Conservation (phyloP, 225 moss, liverwort and hornwort genomes). For the Antitrichia curtipendula region DNA sequence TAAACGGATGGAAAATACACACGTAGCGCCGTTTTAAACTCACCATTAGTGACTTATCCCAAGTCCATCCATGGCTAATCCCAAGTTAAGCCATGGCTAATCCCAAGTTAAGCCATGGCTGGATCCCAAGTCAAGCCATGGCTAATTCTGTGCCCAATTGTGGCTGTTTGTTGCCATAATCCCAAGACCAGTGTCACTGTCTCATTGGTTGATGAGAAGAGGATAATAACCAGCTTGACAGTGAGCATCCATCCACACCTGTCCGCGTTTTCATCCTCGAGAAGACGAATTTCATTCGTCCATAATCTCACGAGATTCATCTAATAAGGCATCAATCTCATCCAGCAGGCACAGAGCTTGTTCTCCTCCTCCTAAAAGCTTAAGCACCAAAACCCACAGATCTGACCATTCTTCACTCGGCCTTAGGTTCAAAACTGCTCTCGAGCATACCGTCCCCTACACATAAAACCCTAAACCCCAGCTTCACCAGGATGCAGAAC, state of each 20-base stretch:
- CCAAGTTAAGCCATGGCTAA: not conserved
- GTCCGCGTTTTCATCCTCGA: not conserved
- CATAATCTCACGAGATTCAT: not conserved
- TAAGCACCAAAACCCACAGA: not conserved
- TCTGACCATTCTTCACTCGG: not conserved
- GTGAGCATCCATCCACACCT: not conserved
- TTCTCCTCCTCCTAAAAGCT: not conserved
- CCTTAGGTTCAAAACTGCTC: not conserved
- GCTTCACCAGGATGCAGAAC: not conserved
- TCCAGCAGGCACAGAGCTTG: not conserved
- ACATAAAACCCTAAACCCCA: not conserved
- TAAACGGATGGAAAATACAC: not conserved
- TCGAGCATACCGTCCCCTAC: not conserved
- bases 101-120: not conserved
- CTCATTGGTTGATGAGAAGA: no score
- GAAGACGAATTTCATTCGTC: not conserved
- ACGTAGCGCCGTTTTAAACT: not conserved
- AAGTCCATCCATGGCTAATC: not conserved
- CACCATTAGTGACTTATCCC: no score
- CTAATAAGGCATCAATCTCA: not conserved
- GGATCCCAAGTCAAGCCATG: not conserved
- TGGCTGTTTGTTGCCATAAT: not conserved
- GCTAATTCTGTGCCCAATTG: not conserved
- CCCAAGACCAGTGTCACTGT: not conserved
- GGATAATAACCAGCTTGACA: not conserved